Evolutionary conservation across 2,329 filamentous ascomycete species (phyloP), one percentile per base, ranked within the genome.

Genomic region (Colletotrichum acutatum): DNA sequence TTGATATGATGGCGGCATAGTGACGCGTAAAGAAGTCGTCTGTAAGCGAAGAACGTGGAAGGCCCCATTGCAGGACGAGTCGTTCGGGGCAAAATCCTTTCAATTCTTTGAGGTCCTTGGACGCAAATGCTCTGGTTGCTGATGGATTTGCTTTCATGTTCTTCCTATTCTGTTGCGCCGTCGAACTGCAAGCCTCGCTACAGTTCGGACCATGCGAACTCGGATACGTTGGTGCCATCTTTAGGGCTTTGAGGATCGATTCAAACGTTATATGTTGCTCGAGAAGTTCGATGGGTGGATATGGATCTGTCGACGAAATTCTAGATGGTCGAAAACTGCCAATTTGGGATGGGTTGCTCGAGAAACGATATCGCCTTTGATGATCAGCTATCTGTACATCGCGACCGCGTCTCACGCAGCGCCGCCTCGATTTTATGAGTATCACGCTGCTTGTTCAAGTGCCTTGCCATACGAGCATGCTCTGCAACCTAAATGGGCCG

Each of bases 1-100:
- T 76, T 52, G 76, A 59, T 28, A 75, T 65, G 22, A 82, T 68
- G 7, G 70, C 62, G 9, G 46, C n/a, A 30, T 53, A 68, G 26
- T 72, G 65, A 26, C 58, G 30, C 22, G 28, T 24, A 22, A 72
- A 74, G 12, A 72, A 75, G 1, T 46, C 16, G 63, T 74, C 65
- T 22, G 59, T 57, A 24, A 74, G 71, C 4, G 28, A 24, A 19
- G 49, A 3, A n/a, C 26, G 42, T 3, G 14, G 46, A 16, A 49
- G 16, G n/a, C 28, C 26, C 74, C 74, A 75, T 32, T 28, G 9
- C 5, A 74, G 46, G 5, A 60, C 19, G 32, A 71, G 59, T 24
- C 72, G 68, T 6, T n/a, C 26, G 19, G 68, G 57, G n/a, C 53
- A 16, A 42, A 74, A 74, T 4, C 26, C 62, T 24, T 52, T 28